Base-by-base conservation (phyloP, 2,329 filamentous ascomycete genomes). In the Alternaria sp. region DNA sequence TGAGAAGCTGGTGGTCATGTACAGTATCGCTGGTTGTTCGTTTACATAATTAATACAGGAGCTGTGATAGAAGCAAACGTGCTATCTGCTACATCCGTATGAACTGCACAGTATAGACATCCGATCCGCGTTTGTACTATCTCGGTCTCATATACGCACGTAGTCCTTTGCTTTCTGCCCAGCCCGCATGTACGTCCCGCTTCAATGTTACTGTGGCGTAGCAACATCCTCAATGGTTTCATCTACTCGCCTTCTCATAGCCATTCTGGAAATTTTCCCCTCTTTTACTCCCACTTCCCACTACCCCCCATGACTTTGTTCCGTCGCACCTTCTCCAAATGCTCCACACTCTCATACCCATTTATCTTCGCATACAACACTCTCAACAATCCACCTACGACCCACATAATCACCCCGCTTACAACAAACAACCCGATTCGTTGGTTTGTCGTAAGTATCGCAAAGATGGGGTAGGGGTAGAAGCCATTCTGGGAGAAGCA, bases 401-500 rank as follows among this genome's bases (percentile, higher is more conserved):
- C 76, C 2, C 91, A 89, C 87, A 96, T 94, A 16, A 92, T 78
- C 1, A 85, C 72, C 1, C 92, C 93, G 43, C 91, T 91, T 18
- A 86, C 80, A 1, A 83, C 84, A 68, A 96, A 97, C 10, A 97
- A 81, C 0, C 86, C 79, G 9, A 89, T 81, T 20, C 94, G 86
- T 72, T 93, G 89, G 50, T 81, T 74, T 0, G 88, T 90, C 51
- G 83, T 85, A 43, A 96, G 81, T 45, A 91, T 75, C 9, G 84
- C 89, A 65, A 97, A 94, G 27, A 97, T 85, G 1, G 94, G 93
- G 77, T 97, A 97, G 0, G 93, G 93, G 69, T 97, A 96, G 68
- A 85, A 89, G 55, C 89, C 87, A 69, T 93, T 93, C 60, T 85
- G 81, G 45, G 82, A 83, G 69, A 86, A 91, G 80, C 90, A 93